Base-by-base conservation (phyloP, 352 stramenopile species). In the Globisporangium spinosum region DNA sequence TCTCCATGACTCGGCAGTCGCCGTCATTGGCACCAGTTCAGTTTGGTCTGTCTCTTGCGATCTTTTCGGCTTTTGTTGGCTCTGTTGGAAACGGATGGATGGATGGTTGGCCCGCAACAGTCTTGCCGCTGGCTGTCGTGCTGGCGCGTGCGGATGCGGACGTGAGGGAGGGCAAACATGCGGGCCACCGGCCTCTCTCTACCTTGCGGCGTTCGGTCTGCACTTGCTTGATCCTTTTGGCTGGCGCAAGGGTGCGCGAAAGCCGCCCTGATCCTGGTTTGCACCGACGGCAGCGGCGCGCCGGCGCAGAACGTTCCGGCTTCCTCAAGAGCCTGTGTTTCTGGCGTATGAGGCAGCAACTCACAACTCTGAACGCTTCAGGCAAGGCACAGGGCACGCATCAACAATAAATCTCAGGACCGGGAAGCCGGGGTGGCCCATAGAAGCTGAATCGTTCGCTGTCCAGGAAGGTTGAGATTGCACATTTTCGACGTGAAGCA, bases 31-130 rank as follows among this genome's bases (percentile, higher is more conserved):
- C 0, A 32, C 29, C 51, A 38, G n/a, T 54, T 12, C 45, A 23
- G 45, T 22, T n/a, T 22, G 25, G 54, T 59, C 27, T 59, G 54
- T 59, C 54, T 59, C 54, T 59, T 40, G 54, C 53, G 53, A 58
- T 58, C 53, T 58, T 58, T 58, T 8, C 3, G 22, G 12, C 23
- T 13, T 22, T 17, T 32, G 53, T 27, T 58, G 53, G 25, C 25
- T 58, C 53, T 8, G 54, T 27, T 22, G n/a, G 9, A 58, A 58
- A 58, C 54, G 54, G 25, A 23, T 2, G 54, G 51, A 32, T 27
- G 6, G 13, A 20, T 35, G 51, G 38, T 17, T 45, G 38, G 38
- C 38, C 38, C 3, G 12, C 38, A 45, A 7, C 38, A 45, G 38
- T 10, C 34, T 40, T 40, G 15, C 12, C n/a, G 40, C 35, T 40